phyloP scores from a whole-genome alignment of 208 protist genomes.

The Zelonia costaricensis region DNA sequence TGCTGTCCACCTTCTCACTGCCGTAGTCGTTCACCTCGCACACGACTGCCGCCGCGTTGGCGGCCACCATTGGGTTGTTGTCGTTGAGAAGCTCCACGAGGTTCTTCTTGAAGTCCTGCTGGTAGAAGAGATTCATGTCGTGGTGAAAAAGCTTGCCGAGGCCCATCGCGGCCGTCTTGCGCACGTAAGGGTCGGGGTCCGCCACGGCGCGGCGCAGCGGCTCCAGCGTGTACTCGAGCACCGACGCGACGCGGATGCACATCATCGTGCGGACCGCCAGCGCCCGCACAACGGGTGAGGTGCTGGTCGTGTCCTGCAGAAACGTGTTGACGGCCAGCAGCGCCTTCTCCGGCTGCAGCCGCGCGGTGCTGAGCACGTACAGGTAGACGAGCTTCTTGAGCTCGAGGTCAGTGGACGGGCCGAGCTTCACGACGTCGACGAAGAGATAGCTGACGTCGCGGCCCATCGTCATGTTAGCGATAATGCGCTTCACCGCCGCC shows the following conservation, averaged over 20 bases:
- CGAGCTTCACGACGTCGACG: constrained; percentile 98
- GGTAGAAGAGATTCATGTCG: constrained; percentile 94
- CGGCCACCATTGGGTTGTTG: constrained; percentile 96
- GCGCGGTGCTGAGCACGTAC: constrained; percentile 99
- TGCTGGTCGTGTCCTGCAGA: constrained; percentile 93
- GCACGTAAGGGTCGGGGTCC: constrained; percentile 99
- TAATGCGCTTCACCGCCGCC: constrained; percentile 98
- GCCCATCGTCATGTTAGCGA: constrained; percentile 99
- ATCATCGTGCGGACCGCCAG: constrained; percentile 99
- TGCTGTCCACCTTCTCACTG: constrained; percentile 50
- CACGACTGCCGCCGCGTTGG: constrained; percentile 98
- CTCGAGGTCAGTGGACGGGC: constrained; percentile 98
- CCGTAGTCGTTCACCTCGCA: constrained; percentile 91
- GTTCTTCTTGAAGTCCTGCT: constrained; percentile 91
- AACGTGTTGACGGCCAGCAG: constrained; percentile 99
- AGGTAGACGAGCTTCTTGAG: constrained; percentile 99
- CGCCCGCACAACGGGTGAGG: constrained; percentile 97
- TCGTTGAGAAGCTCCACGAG: constrained; percentile 96
- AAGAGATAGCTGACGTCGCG: constrained; percentile 97
- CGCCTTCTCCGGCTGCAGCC: constrained; percentile 97
- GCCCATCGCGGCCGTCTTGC: constrained; percentile 99
- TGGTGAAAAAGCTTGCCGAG: constrained; percentile 99
- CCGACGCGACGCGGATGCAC: constrained; percentile 98
- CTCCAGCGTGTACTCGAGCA: constrained; percentile 98
- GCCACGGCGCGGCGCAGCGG: constrained; percentile 91